A percentile compares a stretch with the other conserved stretches of the same genome.
Conservation (phyloP, 768 basidiomycete species). For the Tricholoma matsutake region DNA sequence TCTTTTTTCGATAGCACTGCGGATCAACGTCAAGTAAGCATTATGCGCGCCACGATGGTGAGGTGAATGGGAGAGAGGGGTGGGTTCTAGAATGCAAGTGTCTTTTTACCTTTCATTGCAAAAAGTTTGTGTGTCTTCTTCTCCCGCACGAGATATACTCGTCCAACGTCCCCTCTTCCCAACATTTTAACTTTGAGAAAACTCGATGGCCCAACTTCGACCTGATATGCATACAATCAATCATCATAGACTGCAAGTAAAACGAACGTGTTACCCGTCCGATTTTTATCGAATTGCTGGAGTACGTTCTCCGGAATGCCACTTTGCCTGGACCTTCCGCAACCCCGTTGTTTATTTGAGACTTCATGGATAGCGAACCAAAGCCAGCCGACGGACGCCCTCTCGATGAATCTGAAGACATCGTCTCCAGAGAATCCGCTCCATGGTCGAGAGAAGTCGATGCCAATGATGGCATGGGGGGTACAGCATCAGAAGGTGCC, state of each 20-base stretch:
- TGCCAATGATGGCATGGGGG: conserved; percentile 49
- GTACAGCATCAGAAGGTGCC: conserved; percentile 62
- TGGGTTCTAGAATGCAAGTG: conserved; percentile 16
- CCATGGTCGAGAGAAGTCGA: conserved; percentile 56
- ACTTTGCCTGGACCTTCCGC: conserved; percentile 55
- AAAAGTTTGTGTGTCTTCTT: conserved; percentile 96
- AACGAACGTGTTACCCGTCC: conserved; percentile 55
- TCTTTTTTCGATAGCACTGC: conserved; percentile 97
- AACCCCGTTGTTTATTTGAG: conserved; percentile 44
- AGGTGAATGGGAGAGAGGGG: conserved; percentile 1
- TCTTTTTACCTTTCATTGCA: conserved; percentile 94
- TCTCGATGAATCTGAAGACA: conserved; percentile 74
- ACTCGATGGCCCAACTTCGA: conserved; percentile 91
- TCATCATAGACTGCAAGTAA: conserved; percentile 9
- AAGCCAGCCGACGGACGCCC: conserved; percentile 41
- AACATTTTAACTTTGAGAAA: conserved; percentile 97
- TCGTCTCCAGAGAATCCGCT: conserved; percentile 70
- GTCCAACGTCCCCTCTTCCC: conserved; percentile 98
- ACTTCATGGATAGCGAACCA: conserved; percentile 36
- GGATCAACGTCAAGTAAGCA: conserved; percentile 36
- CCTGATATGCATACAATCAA: conserved; percentile 41
- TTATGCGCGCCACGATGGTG: conserved; percentile 31
- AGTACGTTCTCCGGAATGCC: conserved; percentile 92
- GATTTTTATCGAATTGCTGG: conserved; percentile 96
- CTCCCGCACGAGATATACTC: conserved; percentile 96